A percentile compares a stretch with the other conserved stretches of the same genome.
phyloP scores from a whole-genome alignment of 73 alveolate genomes.

The Paramecium bursaria region DNA sequence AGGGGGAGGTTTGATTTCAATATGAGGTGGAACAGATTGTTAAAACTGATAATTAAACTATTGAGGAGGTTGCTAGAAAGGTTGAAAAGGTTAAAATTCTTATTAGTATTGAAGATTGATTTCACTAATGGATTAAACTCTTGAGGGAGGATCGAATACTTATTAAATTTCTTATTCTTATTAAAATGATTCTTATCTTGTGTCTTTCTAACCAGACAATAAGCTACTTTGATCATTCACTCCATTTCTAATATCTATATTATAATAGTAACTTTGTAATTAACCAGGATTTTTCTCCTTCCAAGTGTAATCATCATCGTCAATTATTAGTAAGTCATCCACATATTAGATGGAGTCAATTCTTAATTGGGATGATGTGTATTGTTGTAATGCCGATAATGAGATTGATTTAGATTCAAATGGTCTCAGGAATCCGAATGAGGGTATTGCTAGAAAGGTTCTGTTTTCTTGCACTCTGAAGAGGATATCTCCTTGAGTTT shows the following conservation, averaged over 20 bases:
- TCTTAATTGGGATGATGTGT: constrained; percentile 1
- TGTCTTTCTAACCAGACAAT: not conserved
- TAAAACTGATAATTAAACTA: too few species aligned
- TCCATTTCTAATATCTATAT: not conserved
- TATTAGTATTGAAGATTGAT: too few species aligned
- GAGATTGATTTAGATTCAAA: not conserved
- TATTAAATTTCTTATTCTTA: too few species aligned
- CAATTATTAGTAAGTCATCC: not conserved
- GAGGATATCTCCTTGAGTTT: constrained; percentile 6
- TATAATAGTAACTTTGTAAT: too few species aligned
- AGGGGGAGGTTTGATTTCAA: too few species aligned
- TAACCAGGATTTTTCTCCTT: not conserved
- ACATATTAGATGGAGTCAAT: not conserved
- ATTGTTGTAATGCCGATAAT: constrained; percentile 1
- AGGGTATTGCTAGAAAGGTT: not conserved
- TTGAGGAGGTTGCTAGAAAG: too few species aligned
- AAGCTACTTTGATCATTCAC: not conserved
- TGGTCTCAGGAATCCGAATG: not conserved
- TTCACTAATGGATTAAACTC: too few species aligned
- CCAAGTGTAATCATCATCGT: not conserved
- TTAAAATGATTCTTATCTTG: not conserved
- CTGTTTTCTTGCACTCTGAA: constrained; percentile 5
- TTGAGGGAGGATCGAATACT: not conserved
- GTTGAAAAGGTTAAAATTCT: too few species aligned
- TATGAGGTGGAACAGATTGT: too few species aligned